Evolutionary conservation across 2,329 filamentous ascomycete genomes (phyloP), one percentile per base, ranked within the genome.

Genomic region (Colletotrichum paranaense): DNA sequence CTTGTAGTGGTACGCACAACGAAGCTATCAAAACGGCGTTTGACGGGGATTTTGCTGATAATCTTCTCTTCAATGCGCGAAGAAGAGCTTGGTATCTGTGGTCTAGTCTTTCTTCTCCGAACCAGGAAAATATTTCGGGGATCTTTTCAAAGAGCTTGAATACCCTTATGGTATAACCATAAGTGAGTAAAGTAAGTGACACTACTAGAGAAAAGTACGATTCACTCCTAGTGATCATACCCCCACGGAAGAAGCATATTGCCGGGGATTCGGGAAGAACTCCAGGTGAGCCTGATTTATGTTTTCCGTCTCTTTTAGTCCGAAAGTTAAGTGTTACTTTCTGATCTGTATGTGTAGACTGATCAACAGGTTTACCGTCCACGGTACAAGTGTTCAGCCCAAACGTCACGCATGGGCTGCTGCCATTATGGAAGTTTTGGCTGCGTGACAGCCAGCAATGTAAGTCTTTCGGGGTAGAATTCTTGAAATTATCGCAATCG

Each of bases 241-340:
- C 3, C 1, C 30, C 26, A 2, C 35, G 60, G 11, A 67, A 67
- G 16, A 67, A 71, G 32, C 62, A 71, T 0, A 5, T 49, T 6
- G 62, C 68, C 14, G 56, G 68, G 1, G 68, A 70, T 16, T 46
- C 55, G 2, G 42, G n/a, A 3, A 70, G 26, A n/a, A 70, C 8
- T 0, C 9, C 42, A 5, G 42, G 35, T 38, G 35, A 38, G 12
- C 12, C 12, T 38, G 12, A 3, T 38, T 14, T 14, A 4, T 38
- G 11, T 14, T 38, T 4, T 12, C 0, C 35, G 12, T 14, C 4
- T 5, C 11, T 38, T 14, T 38, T 0, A 38, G 11, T 14, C 4
- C 35, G 35, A 19, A n/a, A 16, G 2, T 14, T 3, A 3, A 28
- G 4, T 9, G 12, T 16, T 11, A 59, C 1, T 26, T 22, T 4